Percentiles rank a stretch among this genome's conserved stretches.
These are phyloP conservation scores for Diutina neorugosa DNA, from an alignment of 1,139 yeast genomes.

Conservation along the genomic window DNA sequence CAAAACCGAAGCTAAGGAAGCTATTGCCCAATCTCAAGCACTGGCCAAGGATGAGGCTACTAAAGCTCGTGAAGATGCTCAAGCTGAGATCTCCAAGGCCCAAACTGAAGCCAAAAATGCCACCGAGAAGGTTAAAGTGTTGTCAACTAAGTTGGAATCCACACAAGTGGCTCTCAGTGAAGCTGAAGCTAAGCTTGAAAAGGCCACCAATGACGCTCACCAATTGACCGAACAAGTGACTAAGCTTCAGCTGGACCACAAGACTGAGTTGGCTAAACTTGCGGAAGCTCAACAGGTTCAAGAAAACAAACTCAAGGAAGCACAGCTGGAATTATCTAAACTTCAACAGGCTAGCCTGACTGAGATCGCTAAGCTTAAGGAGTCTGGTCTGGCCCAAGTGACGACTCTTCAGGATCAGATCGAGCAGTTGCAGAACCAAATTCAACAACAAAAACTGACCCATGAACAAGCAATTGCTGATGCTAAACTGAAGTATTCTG, in stretches of 20 bases:
- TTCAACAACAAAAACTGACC: neutral
- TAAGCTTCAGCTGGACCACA: neutral
- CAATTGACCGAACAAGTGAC: neutral
- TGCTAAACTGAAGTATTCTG: neutral
- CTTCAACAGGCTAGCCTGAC: neutral
- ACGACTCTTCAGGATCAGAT: neutral
- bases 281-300: neutral
- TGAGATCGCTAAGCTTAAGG: neutral
- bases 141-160: neutral
- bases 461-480: neutral
- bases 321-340: neutral
- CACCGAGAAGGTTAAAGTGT: neutral
- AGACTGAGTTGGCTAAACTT: neutral
- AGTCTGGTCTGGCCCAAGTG: neutral
- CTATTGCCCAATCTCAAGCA: neutral
- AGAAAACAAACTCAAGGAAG: neutral
- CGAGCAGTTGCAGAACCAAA: neutral
- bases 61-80: neutral
- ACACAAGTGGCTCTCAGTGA: neutral
- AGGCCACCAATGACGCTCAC: neutral
- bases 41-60: neutral
- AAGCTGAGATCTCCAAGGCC: neutral
- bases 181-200: neutral
- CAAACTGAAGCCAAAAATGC: neutral
- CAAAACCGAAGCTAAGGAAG: neutral